These are phyloP conservation scores for Daldinia grandis DNA, from an alignment of 495 filamentous ascomycete genomes.

Conservation along the genomic window DNA sequence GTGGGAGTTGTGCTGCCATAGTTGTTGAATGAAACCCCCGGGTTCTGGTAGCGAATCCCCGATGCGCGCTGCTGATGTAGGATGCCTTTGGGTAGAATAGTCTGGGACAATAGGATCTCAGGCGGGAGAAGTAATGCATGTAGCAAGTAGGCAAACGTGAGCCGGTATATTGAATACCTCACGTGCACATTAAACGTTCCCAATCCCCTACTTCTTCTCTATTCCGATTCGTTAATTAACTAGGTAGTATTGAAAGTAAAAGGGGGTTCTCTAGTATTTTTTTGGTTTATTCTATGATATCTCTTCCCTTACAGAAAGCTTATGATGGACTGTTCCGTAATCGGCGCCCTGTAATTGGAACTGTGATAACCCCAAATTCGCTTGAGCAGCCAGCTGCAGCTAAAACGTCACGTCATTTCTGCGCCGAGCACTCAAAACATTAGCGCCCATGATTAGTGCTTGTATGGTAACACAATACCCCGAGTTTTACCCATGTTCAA, in stretches of 20 bases:
- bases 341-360: conserved; percentile 33
- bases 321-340: conserved; percentile 31
- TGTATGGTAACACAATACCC: conserved; percentile 19
- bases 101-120: conserved; percentile 19
- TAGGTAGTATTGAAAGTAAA: neutral
- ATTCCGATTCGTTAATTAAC: neutral
- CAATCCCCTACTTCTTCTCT: conserved; percentile 4
- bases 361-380: neutral
- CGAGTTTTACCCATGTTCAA: too few species aligned
- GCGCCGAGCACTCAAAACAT: conserved; percentile 27
- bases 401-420: conserved; percentile 37
- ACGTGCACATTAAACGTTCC: neutral
- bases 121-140: conserved; percentile 30
- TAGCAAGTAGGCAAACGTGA: conserved; percentile 23
- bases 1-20: conserved; percentile 40
- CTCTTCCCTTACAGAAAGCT: neutral
- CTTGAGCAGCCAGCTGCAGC: neutral
- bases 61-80: conserved; percentile 11
- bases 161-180: conserved; percentile 21
- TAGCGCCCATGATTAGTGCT: conserved; percentile 24
- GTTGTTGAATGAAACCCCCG: conserved; percentile 43
- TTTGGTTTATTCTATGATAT: neutral
- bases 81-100: conserved; percentile 4
- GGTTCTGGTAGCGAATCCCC: neutral
- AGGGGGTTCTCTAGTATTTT: neutral